Evolutionary conservation across 1,284 basidiomycete species (phyloP), one percentile per base, ranked within the genome.

Genomic region (Leccinum brunneo-olivaceum): DNA sequence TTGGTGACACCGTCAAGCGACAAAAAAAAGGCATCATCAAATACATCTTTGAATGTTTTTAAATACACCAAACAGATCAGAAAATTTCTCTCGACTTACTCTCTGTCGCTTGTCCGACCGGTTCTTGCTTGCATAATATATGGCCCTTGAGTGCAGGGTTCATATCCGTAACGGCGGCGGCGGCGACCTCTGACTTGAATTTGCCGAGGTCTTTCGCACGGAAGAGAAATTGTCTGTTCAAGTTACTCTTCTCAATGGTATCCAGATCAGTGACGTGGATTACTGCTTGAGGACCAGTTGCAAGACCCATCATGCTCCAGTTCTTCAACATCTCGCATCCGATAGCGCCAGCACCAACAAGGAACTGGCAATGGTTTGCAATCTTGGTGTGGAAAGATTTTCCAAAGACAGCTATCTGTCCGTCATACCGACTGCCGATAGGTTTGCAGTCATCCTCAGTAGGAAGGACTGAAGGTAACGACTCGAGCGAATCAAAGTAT

Each of bases 251-350:
- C 72, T 99, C 96, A 61, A 99, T 99, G 23, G 94, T 97, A 68
- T 99, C 96, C 60, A 98, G 71, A 65, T 99, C 96, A 12, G 96
- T 98, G 41, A 99, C 92, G 59, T 94, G 84, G 50, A 99, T 92
- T 43, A 78, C 70, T 18, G 92, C 96, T 42, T 84, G 72, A 12
- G 81, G 73, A 3, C 90, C 91, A 32, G 85, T 78, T 11, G 81
- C 95, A 37, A 99, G 72, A 53, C 96, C 96, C 80, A 99, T 97
- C 92, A 99, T 93, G 57, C 90, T 88, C 96, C 96, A 99, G 68
- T 99, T 99, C 76, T 99, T 99, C 60, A 99, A 71, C 96, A 98
- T 98, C 70, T 99, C 96, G 62, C 97, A 99, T 19, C 96, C 96
- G 63, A 99, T 99, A 35, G 96, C 96, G 48, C 96, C 96, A 18